Percentiles rank a stretch among this genome's conserved stretches.
phyloP scores from a whole-genome alignment of 768 basidiomycete species.

The Kwoniella dejecticola region DNA sequence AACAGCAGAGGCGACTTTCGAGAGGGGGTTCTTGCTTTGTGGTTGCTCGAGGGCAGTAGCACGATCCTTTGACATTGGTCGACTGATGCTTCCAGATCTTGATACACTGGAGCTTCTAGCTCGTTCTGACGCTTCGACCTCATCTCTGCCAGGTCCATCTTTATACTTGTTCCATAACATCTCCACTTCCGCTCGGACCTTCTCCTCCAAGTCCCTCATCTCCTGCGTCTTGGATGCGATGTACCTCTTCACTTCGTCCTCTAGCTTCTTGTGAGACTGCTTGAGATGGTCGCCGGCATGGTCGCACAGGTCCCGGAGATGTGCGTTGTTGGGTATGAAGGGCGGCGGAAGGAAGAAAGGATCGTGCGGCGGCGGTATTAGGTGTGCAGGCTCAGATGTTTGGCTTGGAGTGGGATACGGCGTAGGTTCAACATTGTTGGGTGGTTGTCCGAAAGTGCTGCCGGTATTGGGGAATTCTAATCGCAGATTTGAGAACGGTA shows the following conservation, averaged over 20 bases:
- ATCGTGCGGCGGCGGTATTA: slow-evolving; percentile 45
- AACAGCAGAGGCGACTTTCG: slow-evolving; percentile 10
- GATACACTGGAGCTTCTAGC: slow-evolving; percentile 13
- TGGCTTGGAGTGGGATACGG: slow-evolving; percentile 11
- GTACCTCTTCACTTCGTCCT: slow-evolving; percentile 42
- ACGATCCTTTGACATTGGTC: slow-evolving; percentile 16
- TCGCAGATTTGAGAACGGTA: slow-evolving; percentile 32
- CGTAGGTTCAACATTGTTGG: slow-evolving; percentile 18
- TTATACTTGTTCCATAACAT: slow-evolving; percentile 48
- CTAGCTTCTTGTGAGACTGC: slow-evolving; percentile 29
- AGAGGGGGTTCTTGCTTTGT: slow-evolving; percentile 29
- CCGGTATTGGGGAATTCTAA: slow-evolving; percentile 19
- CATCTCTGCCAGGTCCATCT: slow-evolving; percentile 24
- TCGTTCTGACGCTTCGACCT: slow-evolving; percentile 9
- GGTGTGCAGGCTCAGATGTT: slow-evolving; percentile 2
- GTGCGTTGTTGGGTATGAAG: slow-evolving; percentile 51
- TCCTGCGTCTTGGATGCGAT: slow-evolving; percentile 39
- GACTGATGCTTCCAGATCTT: background rate
- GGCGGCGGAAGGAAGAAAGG: slow-evolving; percentile 57
- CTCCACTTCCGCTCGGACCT: slow-evolving; percentile 50
- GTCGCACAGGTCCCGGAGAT: slow-evolving; percentile 43
- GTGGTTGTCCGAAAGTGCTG: slow-evolving; percentile 44
- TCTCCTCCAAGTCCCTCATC: slow-evolving; percentile 39
- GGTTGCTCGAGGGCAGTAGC: background rate
- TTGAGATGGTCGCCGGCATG: slow-evolving; percentile 38